Base-by-base conservation (phyloP, 148 eudicot species). In the Fagopyrum esculentum region DNA sequence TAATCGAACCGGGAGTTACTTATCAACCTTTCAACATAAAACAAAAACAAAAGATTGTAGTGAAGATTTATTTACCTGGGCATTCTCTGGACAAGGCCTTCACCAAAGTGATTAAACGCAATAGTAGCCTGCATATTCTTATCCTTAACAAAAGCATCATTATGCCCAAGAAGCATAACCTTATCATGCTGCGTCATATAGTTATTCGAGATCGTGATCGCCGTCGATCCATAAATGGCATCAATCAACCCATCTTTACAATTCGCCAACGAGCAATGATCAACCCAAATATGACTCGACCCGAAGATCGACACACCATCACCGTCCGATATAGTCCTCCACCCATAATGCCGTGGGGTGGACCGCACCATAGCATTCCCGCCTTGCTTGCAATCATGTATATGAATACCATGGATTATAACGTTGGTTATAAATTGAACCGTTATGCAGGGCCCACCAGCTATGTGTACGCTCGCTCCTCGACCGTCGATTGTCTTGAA, bases 1-100 rank as follows among this genome's bases (percentile, higher is more conserved):
- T n/a, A n/a, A n/a, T n/a, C n/a, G n/a, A n/a, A n/a, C n/a, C n/a
- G n/a, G n/a, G n/a, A n/a, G n/a, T n/a, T n/a, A n/a, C n/a, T n/a
- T n/a, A n/a, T n/a, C n/a, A n/a, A n/a, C n/a, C n/a, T n/a, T n/a
- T n/a, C n/a, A n/a, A n/a, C n/a, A n/a, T n/a, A n/a, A n/a, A n/a
- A n/a, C n/a, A n/a, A n/a, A n/a, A n/a, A n/a, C n/a, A n/a, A n/a
- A n/a, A 22, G 26, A 22, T 22, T 22, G 26, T 0, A 22, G 26
- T 22, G 26, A 22, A 22, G 26, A 22, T 22, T 22, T 22, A 22
- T 22, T 22, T 86, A 90, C 96, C 96, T 89, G 4, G 96, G 96
- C 89, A 91, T 91, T 79, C 96, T 84, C 71, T 91, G 96, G 40
- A 91, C 89, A 77, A 91, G 96, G 17, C 91, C 96, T 83, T 91